These are phyloP conservation scores for Geum urbanum DNA, from an alignment of 306 rosid species.

Conservation along the genomic window DNA sequence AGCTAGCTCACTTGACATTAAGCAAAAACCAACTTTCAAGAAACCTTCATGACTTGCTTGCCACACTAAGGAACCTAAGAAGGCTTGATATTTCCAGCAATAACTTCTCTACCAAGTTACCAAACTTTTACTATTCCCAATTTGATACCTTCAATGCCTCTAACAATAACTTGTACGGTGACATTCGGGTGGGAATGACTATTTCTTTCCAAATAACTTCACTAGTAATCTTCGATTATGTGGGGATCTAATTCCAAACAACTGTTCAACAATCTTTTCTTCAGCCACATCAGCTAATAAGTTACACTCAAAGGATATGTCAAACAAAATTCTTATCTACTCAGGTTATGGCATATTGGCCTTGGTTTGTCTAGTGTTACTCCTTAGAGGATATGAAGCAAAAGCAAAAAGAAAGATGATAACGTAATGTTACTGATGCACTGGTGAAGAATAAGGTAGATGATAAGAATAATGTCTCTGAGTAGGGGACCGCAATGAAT, in stretches of 20 bases:
- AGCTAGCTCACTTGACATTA: no score
- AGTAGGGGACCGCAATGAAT: no score
- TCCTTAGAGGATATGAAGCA: slow-evolving; percentile 34
- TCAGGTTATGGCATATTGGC: slow-evolving; percentile 55
- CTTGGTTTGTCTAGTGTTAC: slow-evolving; percentile 21
- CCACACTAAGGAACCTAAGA: slow-evolving; percentile 39
- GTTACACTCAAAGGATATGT: slow-evolving; percentile 35
- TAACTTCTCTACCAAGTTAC: slow-evolving; percentile 45
- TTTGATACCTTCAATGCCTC: slow-evolving; percentile 50
- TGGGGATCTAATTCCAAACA: slow-evolving; percentile 44
- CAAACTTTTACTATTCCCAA: slow-evolving; percentile 49
- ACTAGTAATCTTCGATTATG: slow-evolving; percentile 58
- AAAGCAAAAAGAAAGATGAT: slow-evolving; percentile 36
- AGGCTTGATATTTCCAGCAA: slow-evolving; percentile 56
- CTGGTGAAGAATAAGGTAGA: slow-evolving; percentile 22
- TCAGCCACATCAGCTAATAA: background rate
- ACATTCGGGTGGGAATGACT: slow-evolving; percentile 39
- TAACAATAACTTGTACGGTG: slow-evolving; percentile 48
- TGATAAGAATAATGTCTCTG: no score
- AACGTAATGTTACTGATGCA: slow-evolving; percentile 42
- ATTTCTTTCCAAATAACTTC: slow-evolving; percentile 43
- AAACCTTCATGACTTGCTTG: slow-evolving; percentile 50
- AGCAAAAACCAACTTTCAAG: slow-evolving; percentile 51
- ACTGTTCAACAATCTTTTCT: slow-evolving; percentile 32
- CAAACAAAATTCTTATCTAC: slow-evolving; percentile 47